These are phyloP conservation scores for Diaporthe citri DNA, from an alignment of 2,329 filamentous ascomycete genomes.

Conservation along the genomic window DNA sequence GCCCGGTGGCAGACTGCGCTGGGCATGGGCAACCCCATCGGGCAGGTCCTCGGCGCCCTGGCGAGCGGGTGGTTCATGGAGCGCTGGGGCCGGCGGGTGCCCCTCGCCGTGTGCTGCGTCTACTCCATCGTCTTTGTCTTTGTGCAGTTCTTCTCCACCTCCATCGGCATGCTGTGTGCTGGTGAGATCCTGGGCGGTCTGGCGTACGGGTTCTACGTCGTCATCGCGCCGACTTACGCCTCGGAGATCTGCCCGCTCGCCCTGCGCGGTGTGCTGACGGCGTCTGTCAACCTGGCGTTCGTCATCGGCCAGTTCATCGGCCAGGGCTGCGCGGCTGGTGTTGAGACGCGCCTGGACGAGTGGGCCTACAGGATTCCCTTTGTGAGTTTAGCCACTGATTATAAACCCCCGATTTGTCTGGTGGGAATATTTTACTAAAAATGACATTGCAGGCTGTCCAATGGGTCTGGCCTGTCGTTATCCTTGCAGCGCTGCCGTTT, in stretches of 20 bases:
- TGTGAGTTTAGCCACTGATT: slow-evolving; percentile 34
- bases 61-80: slow-evolving; percentile 56
- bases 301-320: slow-evolving; percentile 54
- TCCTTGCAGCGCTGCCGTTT: slow-evolving; percentile 48
- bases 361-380: slow-evolving; percentile 55
- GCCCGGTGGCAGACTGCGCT: slow-evolving; percentile 56
- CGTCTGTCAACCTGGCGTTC: slow-evolving; percentile 28
- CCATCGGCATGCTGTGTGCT: slow-evolving; percentile 47
- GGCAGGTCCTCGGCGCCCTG: slow-evolving; percentile 56
- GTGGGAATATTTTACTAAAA: background rate
- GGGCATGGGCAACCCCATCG: slow-evolving; percentile 42
- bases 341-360: slow-evolving; percentile 51
- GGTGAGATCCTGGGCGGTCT: slow-evolving; percentile 52
- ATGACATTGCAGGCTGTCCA: slow-evolving; percentile 45
- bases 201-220: slow-evolving; percentile 50
- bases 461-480: slow-evolving; percentile 57
- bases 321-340: slow-evolving; percentile 47
- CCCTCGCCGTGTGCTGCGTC: slow-evolving; percentile 49
- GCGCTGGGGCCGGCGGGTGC: slow-evolving; percentile 50
- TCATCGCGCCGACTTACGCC: slow-evolving; percentile 52
- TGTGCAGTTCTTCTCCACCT: slow-evolving; percentile 51
- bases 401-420: accelerated
- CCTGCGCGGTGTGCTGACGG: slow-evolving; percentile 50
- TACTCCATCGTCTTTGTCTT: slow-evolving; percentile 52
- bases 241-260: slow-evolving; percentile 49